A percentile compares a stretch with the other conserved stretches of the same genome.
These are phyloP conservation scores for Corymbia calophylla DNA, from an alignment of 441 rosid genomes.

Conservation along the genomic window DNA sequence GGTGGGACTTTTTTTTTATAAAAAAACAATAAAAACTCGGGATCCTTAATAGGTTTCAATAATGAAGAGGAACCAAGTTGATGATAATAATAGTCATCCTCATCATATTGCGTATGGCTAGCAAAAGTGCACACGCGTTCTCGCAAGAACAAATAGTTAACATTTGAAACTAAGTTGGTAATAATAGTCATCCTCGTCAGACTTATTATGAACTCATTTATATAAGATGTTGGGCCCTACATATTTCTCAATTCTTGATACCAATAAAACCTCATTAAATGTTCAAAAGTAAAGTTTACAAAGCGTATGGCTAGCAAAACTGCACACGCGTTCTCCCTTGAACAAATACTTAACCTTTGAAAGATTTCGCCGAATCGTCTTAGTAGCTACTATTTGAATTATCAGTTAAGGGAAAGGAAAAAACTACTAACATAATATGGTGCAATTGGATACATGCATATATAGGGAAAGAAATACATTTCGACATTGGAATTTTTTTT, in stretches of 20 bases:
- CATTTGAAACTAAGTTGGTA: too few relatives aligned
- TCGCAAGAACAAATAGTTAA: too few relatives aligned
- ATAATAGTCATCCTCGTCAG: too few relatives aligned
- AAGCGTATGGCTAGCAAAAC: neutral
- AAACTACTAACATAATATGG: neutral
- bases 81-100: too few relatives aligned
- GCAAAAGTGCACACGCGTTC: too few relatives aligned
- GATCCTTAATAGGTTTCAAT: neutral
- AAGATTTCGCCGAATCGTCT: neutral
- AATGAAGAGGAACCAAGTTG: neutral
- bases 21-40: neutral
- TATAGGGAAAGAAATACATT: too few relatives aligned
- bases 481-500: neutral
- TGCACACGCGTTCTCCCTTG: neutral
- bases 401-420: neutral
- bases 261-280: neutral
- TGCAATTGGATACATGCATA: neutral
- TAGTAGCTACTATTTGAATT: neutral
- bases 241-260: too few relatives aligned
- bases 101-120: too few relatives aligned
- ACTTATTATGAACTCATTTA: too few relatives aligned
- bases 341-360: neutral
- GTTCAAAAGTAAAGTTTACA: neutral
- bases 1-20: neutral
- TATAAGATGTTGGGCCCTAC: too few relatives aligned